Percentiles rank a stretch among this genome's conserved stretches.
Evolutionary conservation across 1,139 yeast species (phyloP).

Genomic region (Yamadazyma aaseri): DNA sequence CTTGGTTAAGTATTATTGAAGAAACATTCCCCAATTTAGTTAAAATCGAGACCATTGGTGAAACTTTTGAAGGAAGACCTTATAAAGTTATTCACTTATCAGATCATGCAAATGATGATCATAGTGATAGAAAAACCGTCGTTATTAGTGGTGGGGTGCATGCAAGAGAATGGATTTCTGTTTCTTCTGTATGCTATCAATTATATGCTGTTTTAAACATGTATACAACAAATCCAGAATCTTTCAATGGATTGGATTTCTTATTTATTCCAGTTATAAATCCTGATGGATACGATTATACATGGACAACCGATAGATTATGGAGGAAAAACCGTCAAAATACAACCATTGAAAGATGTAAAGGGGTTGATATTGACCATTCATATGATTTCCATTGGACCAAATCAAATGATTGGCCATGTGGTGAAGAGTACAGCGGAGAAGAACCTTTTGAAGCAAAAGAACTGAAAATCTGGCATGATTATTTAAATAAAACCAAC

Average conservation of each 20-base stretch:
- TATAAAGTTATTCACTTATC: conserved; percentile 65
- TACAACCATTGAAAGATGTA: conserved; percentile 64
- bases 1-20: conserved; percentile 65
- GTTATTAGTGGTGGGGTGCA: conserved; percentile 84
- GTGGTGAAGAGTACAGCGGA: conserved; percentile 84
- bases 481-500: conserved; percentile 60
- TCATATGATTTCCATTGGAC: conserved; percentile 79
- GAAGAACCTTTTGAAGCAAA: conserved; percentile 72
- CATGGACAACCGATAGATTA: conserved; percentile 77
- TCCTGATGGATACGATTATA: conserved; percentile 86
- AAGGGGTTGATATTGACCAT: conserved; percentile 85
- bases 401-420: conserved; percentile 62
- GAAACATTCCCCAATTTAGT: conserved; percentile 58
- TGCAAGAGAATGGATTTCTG: conserved; percentile 89
- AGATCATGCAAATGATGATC: conserved; percentile 45
- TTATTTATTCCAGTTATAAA: conserved; percentile 78
- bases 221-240: conserved; percentile 43
- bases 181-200: conserved; percentile 64
- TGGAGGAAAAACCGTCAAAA: conserved; percentile 91
- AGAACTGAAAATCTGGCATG: conserved; percentile 66
- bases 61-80: conserved; percentile 71
- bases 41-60: conserved; percentile 64
- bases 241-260: conserved; percentile 56
- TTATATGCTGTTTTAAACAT: conserved; percentile 55
- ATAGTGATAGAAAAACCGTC: conserved; percentile 58